Percentiles rank a stretch among this genome's conserved stretches.
Conservation (phyloP, 148 eudicot genomes). For the Cornus florida region DNA sequence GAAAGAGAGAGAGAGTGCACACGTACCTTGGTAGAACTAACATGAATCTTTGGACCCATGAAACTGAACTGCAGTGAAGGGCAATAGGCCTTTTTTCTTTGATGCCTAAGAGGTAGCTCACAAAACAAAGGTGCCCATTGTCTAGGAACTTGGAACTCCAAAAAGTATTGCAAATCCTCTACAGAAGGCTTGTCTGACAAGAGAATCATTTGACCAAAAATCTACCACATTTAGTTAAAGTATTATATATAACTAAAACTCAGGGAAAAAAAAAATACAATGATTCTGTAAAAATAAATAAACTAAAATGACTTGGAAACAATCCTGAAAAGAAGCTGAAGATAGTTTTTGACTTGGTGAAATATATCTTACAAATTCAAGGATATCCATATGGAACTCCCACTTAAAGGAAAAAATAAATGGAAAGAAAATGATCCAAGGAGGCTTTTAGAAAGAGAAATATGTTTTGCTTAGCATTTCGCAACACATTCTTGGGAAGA, state of each 20-base stretch:
- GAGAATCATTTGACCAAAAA: background rate
- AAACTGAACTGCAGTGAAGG: slow-evolving; percentile 70
- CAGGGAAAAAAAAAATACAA: background rate
- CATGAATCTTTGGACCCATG: slow-evolving; percentile 76
- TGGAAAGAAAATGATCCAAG: background rate
- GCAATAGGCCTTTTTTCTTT: slow-evolving; percentile 53
- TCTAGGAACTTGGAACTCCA: slow-evolving; percentile 96
- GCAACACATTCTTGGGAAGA: background rate
- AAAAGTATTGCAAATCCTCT: slow-evolving; percentile 80
- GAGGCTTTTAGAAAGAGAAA: background rate
- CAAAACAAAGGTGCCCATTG: slow-evolving; percentile 96
- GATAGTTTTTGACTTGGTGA: background rate
- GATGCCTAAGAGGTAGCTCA: slow-evolving; percentile 94
- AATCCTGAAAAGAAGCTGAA: background rate
- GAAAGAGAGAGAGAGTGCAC: background rate
- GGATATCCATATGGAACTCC: background rate
- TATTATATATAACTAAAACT: background rate
- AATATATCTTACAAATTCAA: background rate
- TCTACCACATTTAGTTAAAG: background rate
- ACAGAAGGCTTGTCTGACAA: slow-evolving; percentile 75
- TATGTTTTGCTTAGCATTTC: background rate
- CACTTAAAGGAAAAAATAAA: background rate
- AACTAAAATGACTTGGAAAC: background rate
- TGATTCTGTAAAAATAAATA: background rate
- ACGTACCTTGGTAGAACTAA: slow-evolving; percentile 73